Base-by-base conservation (phyloP, 164 flowering plant genomes). In the Stephania japonica region DNA sequence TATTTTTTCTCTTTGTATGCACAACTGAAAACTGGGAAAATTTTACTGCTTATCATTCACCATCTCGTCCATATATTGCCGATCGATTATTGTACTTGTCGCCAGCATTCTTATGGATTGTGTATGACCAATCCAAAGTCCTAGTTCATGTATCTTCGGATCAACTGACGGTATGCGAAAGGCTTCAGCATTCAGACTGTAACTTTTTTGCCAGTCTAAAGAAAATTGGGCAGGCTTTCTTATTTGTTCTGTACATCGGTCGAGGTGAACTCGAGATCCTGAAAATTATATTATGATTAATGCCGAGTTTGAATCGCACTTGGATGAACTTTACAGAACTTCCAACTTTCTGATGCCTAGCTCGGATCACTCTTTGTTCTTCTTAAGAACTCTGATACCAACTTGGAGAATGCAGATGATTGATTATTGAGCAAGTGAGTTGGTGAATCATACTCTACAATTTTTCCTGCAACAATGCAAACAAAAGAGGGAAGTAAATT, bases 401-500 rank as follows among this genome's bases (percentile, higher is more conserved):
- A 78, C 80, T 86, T 88, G 50, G 92, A 85, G 71, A 93, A 93
- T 53, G 91, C 85, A n/a, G 93, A 90, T 27, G 86, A 84, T 7
- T 42, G 68, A 44, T 87, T 79, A 69, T 78, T 71, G 3, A 87
- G 87, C 73, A 93, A 81, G 64, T 79, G 77, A 14, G 75, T 26
- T 18, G 97, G 97, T 2, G 91, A 84, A 73, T 87, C 90, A 63
- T 87, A 89, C 83, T 92, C 98, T 1, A 84, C 24, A 49, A 91
- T 65, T 70, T 87, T 83, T 24, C 98, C 98, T 92, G 87, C 65
- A 85, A 59, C 44, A 61, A 68, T 41, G 32, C 72, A 72, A 70
- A 44, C 18, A 23, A 44, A 5, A 69, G n/a, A 43, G 19, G 56
- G 23, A 49, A 70, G 12, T 0, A 0, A 70, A 43, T 1, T 70